phyloP scores from a whole-genome alignment of 2,329 filamentous ascomycete species.

The Balansia obtecta region DNA sequence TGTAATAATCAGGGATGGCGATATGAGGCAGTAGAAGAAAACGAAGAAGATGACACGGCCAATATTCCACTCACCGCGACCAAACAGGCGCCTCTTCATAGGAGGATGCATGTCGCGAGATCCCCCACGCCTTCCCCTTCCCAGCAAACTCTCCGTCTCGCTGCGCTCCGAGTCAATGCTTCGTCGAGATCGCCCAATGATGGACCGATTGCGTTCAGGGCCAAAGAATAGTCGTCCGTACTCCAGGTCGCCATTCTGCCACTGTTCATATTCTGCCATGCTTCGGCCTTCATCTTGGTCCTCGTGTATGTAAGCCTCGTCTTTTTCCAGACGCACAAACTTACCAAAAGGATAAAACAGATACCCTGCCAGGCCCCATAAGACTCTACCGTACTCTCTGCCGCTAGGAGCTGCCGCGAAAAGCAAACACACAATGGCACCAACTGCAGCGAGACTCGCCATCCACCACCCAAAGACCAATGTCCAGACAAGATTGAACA shows the following conservation, averaged over 20 bases:
- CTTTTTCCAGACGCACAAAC: constrained; percentile 84
- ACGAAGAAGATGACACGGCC: constrained; percentile 92
- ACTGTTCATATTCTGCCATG: constrained; percentile 97
- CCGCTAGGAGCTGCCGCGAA: constrained; percentile 71
- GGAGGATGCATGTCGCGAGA: constrained; percentile 22
- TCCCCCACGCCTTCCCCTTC: constrained; percentile 42
- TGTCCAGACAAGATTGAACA: constrained; percentile 88
- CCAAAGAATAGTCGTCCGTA: constrained; percentile 95
- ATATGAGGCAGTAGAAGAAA: constrained; percentile 89
- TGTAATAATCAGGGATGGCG: constrained; percentile 72
- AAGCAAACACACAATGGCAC: constrained; percentile 65
- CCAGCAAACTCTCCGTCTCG: constrained; percentile 83
- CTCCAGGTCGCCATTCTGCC: constrained; percentile 95
- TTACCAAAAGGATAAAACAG: constrained; percentile 95
- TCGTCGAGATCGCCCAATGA: constrained; percentile 74
- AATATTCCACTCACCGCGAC: constrained; percentile 88
- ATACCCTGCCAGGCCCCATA: constrained; percentile 76
- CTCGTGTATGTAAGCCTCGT: constrained; percentile 88
- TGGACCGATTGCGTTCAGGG: constrained; percentile 61
- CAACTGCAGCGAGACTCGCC: constrained; percentile 59
- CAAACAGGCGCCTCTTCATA: constrained; percentile 78
- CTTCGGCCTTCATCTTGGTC: constrained; percentile 92
- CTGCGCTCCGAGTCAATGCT: constrained; percentile 76
- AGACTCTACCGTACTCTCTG: constrained; percentile 70
- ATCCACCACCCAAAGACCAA: constrained; percentile 95